Percentiles rank a stretch among this genome's conserved stretches.
These are phyloP conservation scores for Barnettozyma populi DNA, from an alignment of 805 yeast genomes.

Conservation along the genomic window DNA sequence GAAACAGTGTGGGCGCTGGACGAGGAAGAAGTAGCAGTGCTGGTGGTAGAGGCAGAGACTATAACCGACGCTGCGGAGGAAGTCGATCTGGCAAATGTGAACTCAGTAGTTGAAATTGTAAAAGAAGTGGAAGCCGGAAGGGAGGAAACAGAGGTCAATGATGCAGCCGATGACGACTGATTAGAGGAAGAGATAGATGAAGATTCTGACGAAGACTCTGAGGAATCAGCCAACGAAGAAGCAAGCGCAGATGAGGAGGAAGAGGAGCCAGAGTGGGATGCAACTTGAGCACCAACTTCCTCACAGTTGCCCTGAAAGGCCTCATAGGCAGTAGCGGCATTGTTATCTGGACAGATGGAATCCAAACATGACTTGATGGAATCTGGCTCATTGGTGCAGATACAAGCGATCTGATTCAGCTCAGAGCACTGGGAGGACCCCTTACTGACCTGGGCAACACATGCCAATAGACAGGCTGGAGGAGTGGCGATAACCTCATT, in stretches of 20 bases:
- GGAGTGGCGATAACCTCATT: conserved; percentile 51
- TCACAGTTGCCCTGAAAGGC: conserved; percentile 53
- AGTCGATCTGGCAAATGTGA: conserved; percentile 14
- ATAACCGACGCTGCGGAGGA: conserved; percentile 2
- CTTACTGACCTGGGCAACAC: conserved; percentile 68
- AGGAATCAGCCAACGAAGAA: conserved; percentile 14
- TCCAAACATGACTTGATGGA: conserved; percentile 59
- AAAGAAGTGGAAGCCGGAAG: conserved; percentile 3
- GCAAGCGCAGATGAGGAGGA: conserved; percentile 21
- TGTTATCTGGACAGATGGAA: conserved; percentile 61
- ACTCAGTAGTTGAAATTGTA: conserved; percentile 2
- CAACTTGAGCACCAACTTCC: conserved; percentile 36
- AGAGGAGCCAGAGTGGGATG: conserved; percentile 31
- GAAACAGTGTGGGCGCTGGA: background rate
- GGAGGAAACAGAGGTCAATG: conserved; percentile 20
- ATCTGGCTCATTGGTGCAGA: conserved; percentile 53
- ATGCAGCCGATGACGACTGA: too few species aligned
- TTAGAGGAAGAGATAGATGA: conserved; percentile 4
- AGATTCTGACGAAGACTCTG: conserved; percentile 19
- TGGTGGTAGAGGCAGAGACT: conserved; percentile 7
- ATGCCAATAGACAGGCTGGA: conserved; percentile 89
- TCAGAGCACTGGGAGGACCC: conserved; percentile 47
- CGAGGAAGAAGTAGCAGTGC: conserved; percentile 10
- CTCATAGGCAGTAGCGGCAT: conserved; percentile 50
- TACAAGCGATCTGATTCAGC: conserved; percentile 61